Percentiles rank a stretch among this genome's conserved stretches.
Evolutionary conservation across 2,329 filamentous ascomycete species (phyloP).

Genomic region (Westerdykella aurantiaca): DNA sequence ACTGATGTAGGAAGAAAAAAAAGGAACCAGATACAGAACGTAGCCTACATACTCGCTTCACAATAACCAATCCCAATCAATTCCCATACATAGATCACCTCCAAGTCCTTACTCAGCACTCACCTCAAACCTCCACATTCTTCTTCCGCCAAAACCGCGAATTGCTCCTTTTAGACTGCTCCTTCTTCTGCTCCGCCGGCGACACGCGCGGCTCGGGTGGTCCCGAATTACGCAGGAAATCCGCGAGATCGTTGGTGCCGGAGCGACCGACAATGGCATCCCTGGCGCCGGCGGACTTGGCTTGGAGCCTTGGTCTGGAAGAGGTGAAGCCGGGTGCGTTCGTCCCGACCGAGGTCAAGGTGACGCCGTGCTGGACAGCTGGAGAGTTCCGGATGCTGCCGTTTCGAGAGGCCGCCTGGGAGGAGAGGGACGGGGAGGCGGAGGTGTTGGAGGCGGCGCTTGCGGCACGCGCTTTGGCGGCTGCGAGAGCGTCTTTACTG

Average conservation of each 20-base stretch:
- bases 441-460: conserved; percentile 5
- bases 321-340: conserved; percentile 15
- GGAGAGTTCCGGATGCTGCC: conserved; percentile 3
- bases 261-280: conserved; percentile 19
- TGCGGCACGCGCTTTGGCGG: conserved; percentile 24
- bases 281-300: conserved; percentile 19
- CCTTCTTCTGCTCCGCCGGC: conserved; percentile 15
- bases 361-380: conserved; percentile 7
- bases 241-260: conserved; percentile 39
- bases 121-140: conserved; percentile 4
- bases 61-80: neutral
- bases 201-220: conserved; percentile 25
- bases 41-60: too few relatives aligned
- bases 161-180: conserved; percentile 28
- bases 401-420: conserved; percentile 12
- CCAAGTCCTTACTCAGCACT: neutral
- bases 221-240: conserved; percentile 40
- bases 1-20: too few relatives aligned
- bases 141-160: conserved; percentile 33
- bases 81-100: too few relatives aligned
- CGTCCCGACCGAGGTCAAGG: conserved; percentile 13
- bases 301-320: conserved; percentile 24
- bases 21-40: too few relatives aligned
- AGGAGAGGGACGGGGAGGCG: conserved; percentile 6
- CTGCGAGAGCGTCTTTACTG: conserved; percentile 27